phyloP scores from a whole-genome alignment of 2,329 filamentous ascomycete species.

The Trichocomaceae sp. region DNA sequence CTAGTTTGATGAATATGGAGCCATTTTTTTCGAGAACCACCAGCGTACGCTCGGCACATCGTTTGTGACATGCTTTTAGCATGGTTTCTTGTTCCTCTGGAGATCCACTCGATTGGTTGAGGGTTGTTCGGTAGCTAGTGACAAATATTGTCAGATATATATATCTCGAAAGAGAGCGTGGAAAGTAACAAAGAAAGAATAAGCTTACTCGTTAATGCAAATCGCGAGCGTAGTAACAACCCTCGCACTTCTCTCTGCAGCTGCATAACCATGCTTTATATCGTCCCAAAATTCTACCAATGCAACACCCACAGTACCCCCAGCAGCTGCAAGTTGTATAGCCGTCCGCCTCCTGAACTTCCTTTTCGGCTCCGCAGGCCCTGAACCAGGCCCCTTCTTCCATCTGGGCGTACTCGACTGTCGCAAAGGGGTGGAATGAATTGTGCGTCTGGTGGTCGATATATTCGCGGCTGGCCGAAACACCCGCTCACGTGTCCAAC shows the following conservation, averaged over 20 bases:
- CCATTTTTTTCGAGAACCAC: slow-evolving; percentile 89
- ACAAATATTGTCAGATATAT: background rate
- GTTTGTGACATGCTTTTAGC: slow-evolving; percentile 78
- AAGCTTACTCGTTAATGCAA: slow-evolving; percentile 84
- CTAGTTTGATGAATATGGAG: slow-evolving; percentile 96
- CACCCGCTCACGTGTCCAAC: slow-evolving; percentile 1
- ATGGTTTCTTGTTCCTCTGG: slow-evolving; percentile 59
- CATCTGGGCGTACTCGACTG: background rate
- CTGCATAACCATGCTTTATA: slow-evolving; percentile 68
- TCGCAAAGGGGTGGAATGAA: background rate
- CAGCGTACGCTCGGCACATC: slow-evolving; percentile 83
- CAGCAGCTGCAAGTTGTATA: slow-evolving; percentile 27
- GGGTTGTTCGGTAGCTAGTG: slow-evolving; percentile 73
- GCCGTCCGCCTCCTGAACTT: slow-evolving; percentile 18
- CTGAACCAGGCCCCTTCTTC: background rate
- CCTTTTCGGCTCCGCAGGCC: background rate
- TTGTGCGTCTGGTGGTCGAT: background rate
- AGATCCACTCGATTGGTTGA: slow-evolving; percentile 62
- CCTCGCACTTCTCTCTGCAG: slow-evolving; percentile 68
- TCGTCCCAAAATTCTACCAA: slow-evolving; percentile 54
- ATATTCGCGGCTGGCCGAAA: background rate
- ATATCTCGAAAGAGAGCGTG: background rate
- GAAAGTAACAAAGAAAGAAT: slow-evolving; percentile 24
- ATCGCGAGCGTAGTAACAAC: slow-evolving; percentile 68
- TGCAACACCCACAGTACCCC: slow-evolving; percentile 35